Conservation (phyloP, 2,329 filamentous ascomycete species). For the Aaosphaeria arxii region DNA sequence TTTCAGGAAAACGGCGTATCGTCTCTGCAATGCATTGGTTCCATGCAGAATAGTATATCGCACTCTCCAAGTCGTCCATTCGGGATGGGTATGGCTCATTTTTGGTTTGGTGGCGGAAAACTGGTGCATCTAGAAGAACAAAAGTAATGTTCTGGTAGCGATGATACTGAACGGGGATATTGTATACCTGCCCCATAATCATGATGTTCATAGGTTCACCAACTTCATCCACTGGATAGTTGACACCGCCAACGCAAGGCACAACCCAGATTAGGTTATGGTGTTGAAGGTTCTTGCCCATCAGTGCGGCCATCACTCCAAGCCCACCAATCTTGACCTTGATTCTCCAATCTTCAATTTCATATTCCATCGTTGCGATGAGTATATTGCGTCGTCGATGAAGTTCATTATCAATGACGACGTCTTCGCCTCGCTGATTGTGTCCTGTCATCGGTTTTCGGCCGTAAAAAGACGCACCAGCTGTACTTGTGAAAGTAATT, state of each 20-base stretch:
- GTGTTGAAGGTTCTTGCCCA: slow-evolving; percentile 64
- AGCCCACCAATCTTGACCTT: slow-evolving; percentile 71
- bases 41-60: slow-evolving; percentile 69
- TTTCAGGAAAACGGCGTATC: slow-evolving; percentile 57
- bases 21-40: slow-evolving; percentile 67
- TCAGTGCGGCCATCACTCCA: slow-evolving; percentile 68
- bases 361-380: slow-evolving; percentile 70
- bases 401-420: slow-evolving; percentile 15
- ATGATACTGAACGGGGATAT: slow-evolving; percentile 64
- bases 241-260: slow-evolving; percentile 57
- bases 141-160: slow-evolving; percentile 64
- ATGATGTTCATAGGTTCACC: slow-evolving; percentile 62
- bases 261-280: slow-evolving; percentile 61
- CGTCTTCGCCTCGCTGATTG: slow-evolving; percentile 12
- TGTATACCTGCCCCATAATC: slow-evolving; percentile 59
- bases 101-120: slow-evolving; percentile 63
- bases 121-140: slow-evolving; percentile 63
- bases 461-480: slow-evolving; percentile 3
- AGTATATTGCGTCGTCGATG: slow-evolving; percentile 52
- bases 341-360: slow-evolving; percentile 67
- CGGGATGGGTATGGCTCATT: slow-evolving; percentile 63
- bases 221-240: slow-evolving; percentile 59
- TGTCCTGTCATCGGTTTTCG: slow-evolving; percentile 2
- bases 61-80: slow-evolving; percentile 68
- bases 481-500: slow-evolving; percentile 1